Evolutionary conservation across 139 green algal genomes (phyloP), one percentile per base, ranked within the genome.

Genomic region (Zygnema cylindricum): DNA sequence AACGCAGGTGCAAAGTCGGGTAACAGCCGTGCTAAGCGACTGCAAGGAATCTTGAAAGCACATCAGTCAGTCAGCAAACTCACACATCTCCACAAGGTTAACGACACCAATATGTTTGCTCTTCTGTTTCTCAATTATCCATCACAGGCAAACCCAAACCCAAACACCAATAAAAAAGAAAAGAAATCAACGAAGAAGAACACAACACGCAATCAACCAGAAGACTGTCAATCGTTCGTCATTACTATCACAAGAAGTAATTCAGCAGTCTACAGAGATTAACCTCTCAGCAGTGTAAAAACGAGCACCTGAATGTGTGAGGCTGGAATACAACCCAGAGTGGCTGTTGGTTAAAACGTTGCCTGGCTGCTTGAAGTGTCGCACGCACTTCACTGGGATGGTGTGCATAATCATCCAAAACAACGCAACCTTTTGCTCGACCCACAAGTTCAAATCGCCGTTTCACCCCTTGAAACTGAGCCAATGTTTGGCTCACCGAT

Each of bases 261-360:
- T n/a, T n/a, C n/a, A n/a, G n/a, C n/a, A n/a, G n/a, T n/a, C n/a
- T n/a, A n/a, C n/a, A n/a, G n/a, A n/a, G n/a, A n/a, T n/a, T n/a
- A n/a, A n/a, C n/a, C n/a, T n/a, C n/a, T n/a, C n/a, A n/a, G n/a
- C n/a, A n/a, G n/a, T n/a, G n/a, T n/a, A n/a, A n/a, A n/a, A n/a
- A n/a, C n/a, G n/a, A n/a, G n/a, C 32, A 84, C 86, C 86, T 90
- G 88, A 82, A 87, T 0, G 88, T 92, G 77, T 92, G 89, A 0
- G 88, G 87, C 35, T 92, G 87, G 69, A 92, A 92, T 35, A 92
- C 78, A 2, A 91, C 89, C 89, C 89, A 92, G 11, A 92, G 63
- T n/a, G 88, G 77, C 78, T 91, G 36, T 39, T 84, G 23, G 1
- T 88, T 35, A 54, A 92, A 93, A 23, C 88, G 54, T 84, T 92